These are phyloP conservation scores for Quercus berberidifolia DNA, from an alignment of 306 rosid species.

Conservation along the genomic window DNA sequence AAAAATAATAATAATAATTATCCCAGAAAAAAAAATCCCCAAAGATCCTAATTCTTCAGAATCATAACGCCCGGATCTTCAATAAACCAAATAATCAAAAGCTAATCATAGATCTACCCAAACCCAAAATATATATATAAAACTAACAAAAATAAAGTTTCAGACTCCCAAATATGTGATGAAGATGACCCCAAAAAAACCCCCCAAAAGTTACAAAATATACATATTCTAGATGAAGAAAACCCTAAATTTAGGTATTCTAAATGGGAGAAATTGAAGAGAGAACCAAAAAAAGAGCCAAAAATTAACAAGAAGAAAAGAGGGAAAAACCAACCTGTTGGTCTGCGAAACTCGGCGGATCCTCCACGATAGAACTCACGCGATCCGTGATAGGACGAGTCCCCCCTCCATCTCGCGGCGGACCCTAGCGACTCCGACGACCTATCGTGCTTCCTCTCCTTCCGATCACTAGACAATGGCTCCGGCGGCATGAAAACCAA, in stretches of 20 bases:
- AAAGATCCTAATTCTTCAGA: not conserved
- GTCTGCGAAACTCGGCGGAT: conserved; percentile 77
- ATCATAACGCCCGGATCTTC: conserved; percentile 33
- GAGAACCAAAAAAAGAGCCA: too few species aligned
- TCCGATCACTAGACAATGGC: conserved; percentile 96
- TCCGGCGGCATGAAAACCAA: conserved; percentile 98
- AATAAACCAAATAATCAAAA: not conserved
- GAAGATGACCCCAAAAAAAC: too few species aligned
- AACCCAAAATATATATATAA: not conserved
- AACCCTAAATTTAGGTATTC: not conserved
- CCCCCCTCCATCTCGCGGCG: conserved; percentile 92
- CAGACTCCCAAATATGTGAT: too few species aligned
- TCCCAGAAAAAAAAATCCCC: not conserved
- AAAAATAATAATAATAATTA: not conserved
- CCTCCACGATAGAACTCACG: conserved; percentile 83
- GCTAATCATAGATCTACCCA: conserved; percentile 20
- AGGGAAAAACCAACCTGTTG: conserved; percentile 49
- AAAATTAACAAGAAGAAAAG: not conserved
- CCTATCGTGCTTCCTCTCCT: conserved; percentile 99
- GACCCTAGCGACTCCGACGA: conserved; percentile 80
- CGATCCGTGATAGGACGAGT: conserved; percentile 67
- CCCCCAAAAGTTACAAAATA: too few species aligned
- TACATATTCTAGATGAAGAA: too few species aligned
- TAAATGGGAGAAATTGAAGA: not conserved
- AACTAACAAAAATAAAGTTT: not conserved